Evolutionary conservation across 306 rosid genomes (phyloP), one percentile per base, ranked within the genome.

Genomic region (Castanospermum australe): DNA sequence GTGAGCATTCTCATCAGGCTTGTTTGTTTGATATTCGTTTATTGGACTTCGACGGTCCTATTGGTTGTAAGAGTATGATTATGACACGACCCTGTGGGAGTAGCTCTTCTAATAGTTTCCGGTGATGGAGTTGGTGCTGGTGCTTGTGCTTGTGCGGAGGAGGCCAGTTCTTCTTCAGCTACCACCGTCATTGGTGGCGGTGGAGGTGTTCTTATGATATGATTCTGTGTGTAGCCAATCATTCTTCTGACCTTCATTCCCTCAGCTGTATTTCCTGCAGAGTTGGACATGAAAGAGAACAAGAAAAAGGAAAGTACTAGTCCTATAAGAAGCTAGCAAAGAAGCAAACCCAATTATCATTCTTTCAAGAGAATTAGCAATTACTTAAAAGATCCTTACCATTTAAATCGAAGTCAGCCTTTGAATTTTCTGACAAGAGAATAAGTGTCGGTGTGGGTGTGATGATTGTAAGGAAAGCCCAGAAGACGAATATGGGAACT

Each of bases 401-500:
- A 36, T 73, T 62, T 45, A 64, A 57, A 21, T 78, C 76, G 57
- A 55, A 74, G 64, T 79, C 81, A 4, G 77, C 75, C 44, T 88
- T 92, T 41, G 98, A 83, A 70, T 82, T 90, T 81, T 94, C 94
- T 5, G 97, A 87, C 67, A 90, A 82, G 45, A 83, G 73, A 79
- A 90, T 78, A 1, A 94, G 94, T 20, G 93, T 89, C 0, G 98
- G 98, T 17, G 97, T 92, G 84, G 98, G 98, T 17, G 97, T 92
- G 84, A 92, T 64, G 79, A 94, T 79, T 15, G 94, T 85, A 50
- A 94, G 94, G 20, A 88, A 45, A 44, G 96, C 91, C 98, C 97
- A 94, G 78, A 88, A 90, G 79, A 88, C 61, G 83, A 90, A 89
- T 85, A 91, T 94, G 82, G 93, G 89, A 70, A 89, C 83, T 22